phyloP scores from a whole-genome alignment of 1,284 basidiomycete species.

The Ganoderma lingzhi region DNA sequence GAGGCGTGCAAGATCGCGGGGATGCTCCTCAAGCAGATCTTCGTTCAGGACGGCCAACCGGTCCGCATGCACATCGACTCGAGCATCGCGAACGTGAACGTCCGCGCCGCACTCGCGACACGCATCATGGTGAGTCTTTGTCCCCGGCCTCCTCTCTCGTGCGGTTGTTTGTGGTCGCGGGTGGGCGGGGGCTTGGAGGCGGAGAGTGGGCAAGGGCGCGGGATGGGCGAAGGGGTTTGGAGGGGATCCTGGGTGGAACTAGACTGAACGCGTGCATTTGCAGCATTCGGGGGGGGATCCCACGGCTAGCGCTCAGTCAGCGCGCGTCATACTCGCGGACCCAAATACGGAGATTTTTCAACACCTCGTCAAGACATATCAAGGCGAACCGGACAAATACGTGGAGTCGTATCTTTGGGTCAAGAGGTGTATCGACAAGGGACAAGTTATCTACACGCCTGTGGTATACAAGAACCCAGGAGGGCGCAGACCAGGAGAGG shows the following conservation, averaged over 20 bases:
- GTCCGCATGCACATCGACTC: conserved; percentile 80
- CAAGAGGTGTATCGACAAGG: conserved; percentile 78
- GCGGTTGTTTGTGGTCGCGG: background rate
- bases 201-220: background rate
- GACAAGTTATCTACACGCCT: conserved; percentile 69
- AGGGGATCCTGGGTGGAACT: conserved; percentile 1
- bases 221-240: background rate
- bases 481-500: conserved; percentile 79
- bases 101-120: conserved; percentile 64
- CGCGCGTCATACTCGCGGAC: conserved; percentile 79
- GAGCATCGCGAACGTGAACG: conserved; percentile 78
- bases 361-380: conserved; percentile 72
- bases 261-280: conserved; percentile 19
- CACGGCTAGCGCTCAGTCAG: conserved; percentile 66
- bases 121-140: conserved; percentile 69
- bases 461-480: conserved; percentile 83
- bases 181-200: too few species aligned
- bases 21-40: conserved; percentile 76
- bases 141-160: background rate
- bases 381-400: conserved; percentile 70
- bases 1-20: conserved; percentile 80
- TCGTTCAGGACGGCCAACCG: conserved; percentile 65
- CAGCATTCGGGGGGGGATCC: conserved; percentile 84
- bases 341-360: conserved; percentile 76
- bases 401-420: conserved; percentile 84